phyloP scores from a whole-genome alignment of 2,329 filamentous ascomycete species.

The Trichoderma guizhouense region DNA sequence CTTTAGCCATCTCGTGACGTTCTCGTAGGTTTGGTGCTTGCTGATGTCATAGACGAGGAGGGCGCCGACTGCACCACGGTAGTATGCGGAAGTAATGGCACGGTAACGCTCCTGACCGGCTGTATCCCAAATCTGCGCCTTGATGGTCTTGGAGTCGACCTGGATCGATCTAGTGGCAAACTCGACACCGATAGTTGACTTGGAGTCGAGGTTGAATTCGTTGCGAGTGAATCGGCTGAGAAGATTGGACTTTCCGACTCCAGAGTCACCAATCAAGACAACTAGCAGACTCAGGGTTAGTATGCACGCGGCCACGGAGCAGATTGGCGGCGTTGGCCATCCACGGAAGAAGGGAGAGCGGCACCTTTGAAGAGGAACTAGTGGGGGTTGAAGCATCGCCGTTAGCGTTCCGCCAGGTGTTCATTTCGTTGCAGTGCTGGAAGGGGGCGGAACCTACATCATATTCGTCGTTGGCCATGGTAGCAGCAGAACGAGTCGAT shows the following conservation, averaged over 20 bases:
- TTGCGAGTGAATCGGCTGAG: slow-evolving; percentile 99
- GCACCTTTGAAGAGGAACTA: slow-evolving; percentile 99
- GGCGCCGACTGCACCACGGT: slow-evolving; percentile 93
- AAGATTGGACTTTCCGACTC: slow-evolving; percentile 99
- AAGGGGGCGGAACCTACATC: slow-evolving; percentile 66
- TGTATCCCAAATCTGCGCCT: slow-evolving; percentile 99
- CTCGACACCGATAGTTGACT: slow-evolving; percentile 99
- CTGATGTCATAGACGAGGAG: slow-evolving; percentile 99
- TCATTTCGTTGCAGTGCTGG: slow-evolving; percentile 7
- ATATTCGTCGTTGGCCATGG: slow-evolving; percentile 99
- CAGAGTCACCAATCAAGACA: slow-evolving; percentile 98
- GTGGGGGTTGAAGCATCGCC: slow-evolving; percentile 27
- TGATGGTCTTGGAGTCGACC: slow-evolving; percentile 99
- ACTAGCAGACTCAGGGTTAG: slow-evolving; percentile 54
- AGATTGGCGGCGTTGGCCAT: slow-evolving; percentile 3
- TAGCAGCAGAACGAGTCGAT: slow-evolving; percentile 33
- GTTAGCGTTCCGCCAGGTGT: slow-evolving; percentile 29
- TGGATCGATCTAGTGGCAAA: slow-evolving; percentile 98
- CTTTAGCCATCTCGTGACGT: slow-evolving; percentile 98
- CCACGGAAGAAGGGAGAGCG: slow-evolving; percentile 28
- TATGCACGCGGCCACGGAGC: slow-evolving; percentile 22
- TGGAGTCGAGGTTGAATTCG: slow-evolving; percentile 99
- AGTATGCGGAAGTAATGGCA: slow-evolving; percentile 98
- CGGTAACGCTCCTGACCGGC: slow-evolving; percentile 98
- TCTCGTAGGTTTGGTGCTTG: slow-evolving; percentile 99